phyloP scores from a whole-genome alignment of 345 rosid genomes.

The Eucalyptus tenuipes region DNA sequence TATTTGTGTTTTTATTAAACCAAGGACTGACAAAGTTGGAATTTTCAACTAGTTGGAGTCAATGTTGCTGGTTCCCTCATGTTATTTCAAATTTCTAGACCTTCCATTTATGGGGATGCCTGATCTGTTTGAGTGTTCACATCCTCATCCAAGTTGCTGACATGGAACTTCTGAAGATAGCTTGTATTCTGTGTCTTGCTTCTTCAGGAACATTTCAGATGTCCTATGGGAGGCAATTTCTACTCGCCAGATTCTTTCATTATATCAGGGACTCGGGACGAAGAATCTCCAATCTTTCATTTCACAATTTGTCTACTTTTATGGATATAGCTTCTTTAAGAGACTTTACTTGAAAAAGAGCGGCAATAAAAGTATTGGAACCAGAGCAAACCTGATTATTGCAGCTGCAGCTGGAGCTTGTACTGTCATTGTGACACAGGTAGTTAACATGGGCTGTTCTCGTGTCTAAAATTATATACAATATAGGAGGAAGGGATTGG shows the following conservation, averaged over 20 bases:
- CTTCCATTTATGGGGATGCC: background rate
- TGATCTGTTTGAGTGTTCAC: background rate
- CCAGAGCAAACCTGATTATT: conserved; percentile 65
- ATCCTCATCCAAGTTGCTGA: background rate
- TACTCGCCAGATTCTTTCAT: conserved; percentile 33
- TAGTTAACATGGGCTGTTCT: background rate
- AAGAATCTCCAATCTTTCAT: conserved; percentile 69
- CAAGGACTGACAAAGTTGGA: background rate
- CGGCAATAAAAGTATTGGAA: conserved; percentile 64
- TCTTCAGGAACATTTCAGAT: conserved; percentile 41
- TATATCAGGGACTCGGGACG: conserved; percentile 73
- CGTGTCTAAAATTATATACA: background rate
- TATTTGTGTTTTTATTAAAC: background rate
- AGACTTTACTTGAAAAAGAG: conserved; percentile 55
- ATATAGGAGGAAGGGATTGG: background rate
- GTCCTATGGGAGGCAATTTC: conserved; percentile 70
- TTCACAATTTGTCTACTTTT: conserved; percentile 70
- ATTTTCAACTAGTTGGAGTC: background rate
- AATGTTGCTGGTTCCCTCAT: background rate
- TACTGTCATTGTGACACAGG: conserved; percentile 71
- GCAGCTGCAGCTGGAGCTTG: conserved; percentile 92
- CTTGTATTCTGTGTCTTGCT: background rate
- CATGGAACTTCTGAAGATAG: background rate
- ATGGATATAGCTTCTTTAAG: conserved; percentile 82
- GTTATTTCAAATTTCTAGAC: background rate